Conservation (phyloP, 169 alveolate species). For the Plasmodium malariae region DNA sequence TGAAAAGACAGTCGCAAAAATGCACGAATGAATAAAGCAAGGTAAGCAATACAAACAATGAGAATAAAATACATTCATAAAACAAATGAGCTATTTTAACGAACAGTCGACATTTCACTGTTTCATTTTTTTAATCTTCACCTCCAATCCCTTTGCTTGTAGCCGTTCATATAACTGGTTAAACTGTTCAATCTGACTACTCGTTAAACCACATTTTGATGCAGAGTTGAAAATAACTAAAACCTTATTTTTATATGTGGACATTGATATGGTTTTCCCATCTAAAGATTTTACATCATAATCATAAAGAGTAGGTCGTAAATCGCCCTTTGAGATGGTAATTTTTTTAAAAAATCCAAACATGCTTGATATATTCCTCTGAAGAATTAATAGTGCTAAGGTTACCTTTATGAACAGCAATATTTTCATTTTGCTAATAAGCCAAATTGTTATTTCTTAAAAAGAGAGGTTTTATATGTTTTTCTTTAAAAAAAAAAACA, state of each 20-base stretch:
- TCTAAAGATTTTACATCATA: slow-evolving; percentile 28
- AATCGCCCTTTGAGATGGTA: slow-evolving; percentile 24
- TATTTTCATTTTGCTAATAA: no score
- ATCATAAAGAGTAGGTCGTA: slow-evolving; percentile 44
- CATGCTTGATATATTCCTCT: slow-evolving; percentile 16
- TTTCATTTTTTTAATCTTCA: background rate
- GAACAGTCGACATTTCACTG: background rate
- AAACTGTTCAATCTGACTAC: slow-evolving; percentile 37
- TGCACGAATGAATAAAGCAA: no score
- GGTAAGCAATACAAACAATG: no score
- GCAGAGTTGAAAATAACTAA: slow-evolving; percentile 59
- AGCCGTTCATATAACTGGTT: slow-evolving; percentile 19
- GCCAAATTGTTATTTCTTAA: no score
- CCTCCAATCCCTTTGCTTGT: slow-evolving; percentile 40
- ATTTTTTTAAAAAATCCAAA: slow-evolving; percentile 52
- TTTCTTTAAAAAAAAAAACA: no score
- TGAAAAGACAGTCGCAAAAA: no score
- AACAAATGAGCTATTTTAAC: no score
- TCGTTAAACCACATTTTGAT: slow-evolving; percentile 69
- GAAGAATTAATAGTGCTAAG: no score
- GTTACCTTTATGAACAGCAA: no score
- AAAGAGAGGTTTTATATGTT: no score
- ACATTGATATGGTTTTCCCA: slow-evolving; percentile 38
- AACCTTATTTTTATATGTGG: slow-evolving; percentile 40
- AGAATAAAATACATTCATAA: no score